Base-by-base conservation (phyloP, 441 rosid genomes). In the Cnidoscolus chayamansa region DNA sequence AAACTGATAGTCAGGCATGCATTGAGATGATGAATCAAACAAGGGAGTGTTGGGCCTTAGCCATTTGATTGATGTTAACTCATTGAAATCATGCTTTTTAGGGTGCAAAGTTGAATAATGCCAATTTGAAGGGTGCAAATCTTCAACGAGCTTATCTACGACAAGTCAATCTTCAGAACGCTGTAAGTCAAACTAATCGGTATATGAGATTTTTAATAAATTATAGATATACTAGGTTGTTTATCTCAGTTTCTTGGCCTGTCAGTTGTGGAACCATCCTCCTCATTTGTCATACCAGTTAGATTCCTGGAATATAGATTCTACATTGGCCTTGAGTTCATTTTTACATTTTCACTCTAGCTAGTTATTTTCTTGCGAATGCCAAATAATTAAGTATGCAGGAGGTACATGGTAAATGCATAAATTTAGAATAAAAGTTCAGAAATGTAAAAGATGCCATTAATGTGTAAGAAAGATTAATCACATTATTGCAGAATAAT, bases 111-210 rank as follows among this genome's bases (percentile, higher is more conserved):
- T 5, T 40, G 45, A 40, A 40, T 40, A 40, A 40, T 40, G 45
- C 45, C 45, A 40, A 40, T 40, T 40, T 40, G 45, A 40, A 40
- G 7, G 45, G 45, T 40, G 45, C 45, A 40, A 40, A 40, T 40
- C 45, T 40, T 40, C 45, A 40, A 6, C 45, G 45, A 7, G 45
- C 45, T 40, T 40, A 40, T 40, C 45, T 40, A 40, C 45, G 45
- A 40, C 45, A 40, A 40, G 96, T 94, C 77, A 90, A 90, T 79
- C 95, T 94, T 67, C 87, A 85, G 71, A 90, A 91, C 63, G 82
- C 98, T 8, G 98, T 90, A 82, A 82, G 98, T 80, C 45, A 40
- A 40, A 40, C 45, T 40, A 40, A 40, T 40, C 6, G 45, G 45
- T 40, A 9, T 10, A 12, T 35, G 13, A 53, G 1, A 7, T 65